A percentile compares a stretch with the other conserved stretches of the same genome.
Evolutionary conservation across 148 eudicot genomes (phyloP).

Genomic region (Euryodendron excelsum): DNA sequence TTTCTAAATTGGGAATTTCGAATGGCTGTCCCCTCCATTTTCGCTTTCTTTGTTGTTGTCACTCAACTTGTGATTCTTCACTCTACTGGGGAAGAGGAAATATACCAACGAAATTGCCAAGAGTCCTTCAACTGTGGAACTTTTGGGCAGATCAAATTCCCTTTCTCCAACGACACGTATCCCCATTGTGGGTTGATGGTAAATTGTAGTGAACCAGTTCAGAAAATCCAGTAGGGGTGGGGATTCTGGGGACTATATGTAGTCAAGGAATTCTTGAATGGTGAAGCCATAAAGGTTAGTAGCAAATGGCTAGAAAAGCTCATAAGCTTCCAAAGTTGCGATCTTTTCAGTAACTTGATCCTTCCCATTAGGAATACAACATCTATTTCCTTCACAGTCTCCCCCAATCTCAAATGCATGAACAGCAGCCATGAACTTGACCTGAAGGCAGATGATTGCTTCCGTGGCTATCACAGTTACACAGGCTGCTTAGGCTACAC

Average conservation of each 20-base stretch:
- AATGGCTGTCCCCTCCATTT: background rate
- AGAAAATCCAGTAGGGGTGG: constrained; percentile 20
- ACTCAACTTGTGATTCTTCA: background rate
- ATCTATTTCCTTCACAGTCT: too few relatives aligned
- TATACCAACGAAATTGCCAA: background rate
- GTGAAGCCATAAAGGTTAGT: too few relatives aligned
- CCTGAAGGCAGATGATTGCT: background rate
- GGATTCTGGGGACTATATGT: constrained; percentile 11
- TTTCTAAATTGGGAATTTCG: background rate
- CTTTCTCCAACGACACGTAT: background rate
- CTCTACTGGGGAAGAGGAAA: background rate
- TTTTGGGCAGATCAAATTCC: background rate
- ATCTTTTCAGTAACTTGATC: too few relatives aligned
- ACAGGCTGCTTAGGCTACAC: background rate
- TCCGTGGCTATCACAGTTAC: background rate
- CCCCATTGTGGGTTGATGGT: constrained; percentile 33
- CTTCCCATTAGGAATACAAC: too few relatives aligned
- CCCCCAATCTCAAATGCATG: too few relatives aligned
- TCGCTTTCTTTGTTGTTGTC: background rate
- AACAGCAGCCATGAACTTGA: background rate
- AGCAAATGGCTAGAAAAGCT: too few relatives aligned
- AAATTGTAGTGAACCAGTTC: constrained; percentile 20
- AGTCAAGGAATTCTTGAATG: background rate
- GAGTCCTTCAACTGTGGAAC: background rate
- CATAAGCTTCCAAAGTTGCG: too few relatives aligned